phyloP scores from a whole-genome alignment of 345 rosid species.

The Eucalyptus sp. region DNA sequence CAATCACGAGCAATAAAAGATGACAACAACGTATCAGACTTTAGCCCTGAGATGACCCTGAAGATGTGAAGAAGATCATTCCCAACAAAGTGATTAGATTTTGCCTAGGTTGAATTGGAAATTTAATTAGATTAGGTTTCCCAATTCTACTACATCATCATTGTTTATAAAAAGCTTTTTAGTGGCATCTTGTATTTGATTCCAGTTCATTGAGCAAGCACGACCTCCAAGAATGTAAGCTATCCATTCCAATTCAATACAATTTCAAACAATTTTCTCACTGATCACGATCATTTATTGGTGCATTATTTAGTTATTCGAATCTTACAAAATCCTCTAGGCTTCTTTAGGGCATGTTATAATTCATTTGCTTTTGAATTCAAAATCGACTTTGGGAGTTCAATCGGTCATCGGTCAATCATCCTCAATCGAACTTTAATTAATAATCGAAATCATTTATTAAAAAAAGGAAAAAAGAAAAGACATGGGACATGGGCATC shows the following conservation, averaged over 20 bases:
- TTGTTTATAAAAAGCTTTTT: neutral
- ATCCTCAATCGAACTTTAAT: no score
- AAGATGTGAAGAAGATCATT: neutral
- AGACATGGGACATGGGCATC: neutral
- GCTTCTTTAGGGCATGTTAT: neutral
- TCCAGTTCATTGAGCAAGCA: neutral
- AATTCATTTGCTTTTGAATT: neutral
- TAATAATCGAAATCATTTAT: no score
- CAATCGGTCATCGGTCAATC: accelerated
- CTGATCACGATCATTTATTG: accelerated
- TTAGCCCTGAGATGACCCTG: neutral
- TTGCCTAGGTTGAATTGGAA: neutral
- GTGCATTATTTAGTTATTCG: neutral
- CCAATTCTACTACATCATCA: neutral
- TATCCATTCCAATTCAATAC: neutral
- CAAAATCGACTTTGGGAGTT: neutral
- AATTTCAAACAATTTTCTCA: neutral
- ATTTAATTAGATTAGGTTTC: neutral
- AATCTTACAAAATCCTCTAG: neutral
- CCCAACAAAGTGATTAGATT: neutral
- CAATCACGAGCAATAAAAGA: neutral
- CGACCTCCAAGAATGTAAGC: neutral
- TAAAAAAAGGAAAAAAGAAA: no score
- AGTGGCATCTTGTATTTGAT: neutral
- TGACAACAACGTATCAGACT: neutral